Conservation (phyloP, 1,284 basidiomycete species). For the Microbotryum saponariae region DNA sequence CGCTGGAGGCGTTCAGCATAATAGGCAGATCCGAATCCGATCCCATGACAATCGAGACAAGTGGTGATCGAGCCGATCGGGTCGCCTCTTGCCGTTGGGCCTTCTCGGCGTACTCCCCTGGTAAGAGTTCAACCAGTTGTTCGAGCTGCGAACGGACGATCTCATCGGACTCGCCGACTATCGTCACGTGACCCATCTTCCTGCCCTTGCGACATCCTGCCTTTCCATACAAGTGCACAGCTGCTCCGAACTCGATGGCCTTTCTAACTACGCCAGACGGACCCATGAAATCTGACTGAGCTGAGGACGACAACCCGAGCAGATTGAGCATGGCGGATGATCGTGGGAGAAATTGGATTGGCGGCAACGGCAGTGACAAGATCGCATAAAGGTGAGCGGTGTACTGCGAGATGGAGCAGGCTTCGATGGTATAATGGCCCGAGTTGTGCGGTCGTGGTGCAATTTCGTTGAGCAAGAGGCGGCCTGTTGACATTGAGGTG, state of each 20-base stretch:
- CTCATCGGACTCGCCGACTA: conserved; percentile 77
- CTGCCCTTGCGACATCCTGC: conserved; percentile 76
- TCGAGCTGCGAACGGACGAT: conserved; percentile 63
- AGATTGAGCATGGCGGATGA: conserved; percentile 92
- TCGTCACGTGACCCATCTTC: conserved; percentile 97
- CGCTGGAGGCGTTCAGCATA: conserved; percentile 81
- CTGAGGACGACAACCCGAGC: conserved; percentile 57
- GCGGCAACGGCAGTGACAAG: conserved; percentile 79
- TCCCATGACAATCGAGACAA: conserved; percentile 96
- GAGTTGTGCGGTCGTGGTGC: conserved; percentile 99
- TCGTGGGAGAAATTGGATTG: conserved; percentile 77
- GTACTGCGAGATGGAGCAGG: conserved; percentile 91
- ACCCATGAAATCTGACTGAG: conserved; percentile 21
- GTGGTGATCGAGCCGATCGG: conserved; percentile 53
- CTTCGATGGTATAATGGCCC: conserved; percentile 99
- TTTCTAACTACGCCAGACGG: conserved; percentile 37
- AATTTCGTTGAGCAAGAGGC: conserved; percentile 88
- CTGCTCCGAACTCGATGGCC: conserved; percentile 62
- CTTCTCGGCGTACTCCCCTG: conserved; percentile 46
- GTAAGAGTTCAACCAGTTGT: conserved; percentile 51
- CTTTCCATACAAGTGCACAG: conserved; percentile 90
- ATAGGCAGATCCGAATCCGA: conserved; percentile 94
- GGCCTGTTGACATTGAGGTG: conserved; percentile 47
- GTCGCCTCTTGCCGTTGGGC: conserved; percentile 35
- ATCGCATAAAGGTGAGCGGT: conserved; percentile 98